Evolutionary conservation across 1,139 yeast genomes (phyloP), one percentile per base, ranked within the genome.

Genomic region (Kodamaea sp.): DNA sequence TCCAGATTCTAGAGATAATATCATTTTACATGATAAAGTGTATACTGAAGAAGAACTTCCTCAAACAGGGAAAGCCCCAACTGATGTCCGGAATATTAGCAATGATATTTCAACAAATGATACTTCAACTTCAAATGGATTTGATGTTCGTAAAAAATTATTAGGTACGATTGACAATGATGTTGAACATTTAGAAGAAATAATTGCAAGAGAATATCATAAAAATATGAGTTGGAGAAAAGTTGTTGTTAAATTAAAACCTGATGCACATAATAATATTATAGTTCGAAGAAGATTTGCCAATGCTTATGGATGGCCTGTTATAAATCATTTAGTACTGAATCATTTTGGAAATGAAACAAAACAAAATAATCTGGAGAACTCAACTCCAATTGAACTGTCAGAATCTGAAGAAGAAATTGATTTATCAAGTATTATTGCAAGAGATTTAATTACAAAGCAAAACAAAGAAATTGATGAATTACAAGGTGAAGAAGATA

Each of bases 301-400:
- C 8, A 92, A 92, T 65, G 95, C 97, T 0, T 89, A 84, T 62
- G 99, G 99, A 1, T 90, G 97, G 96, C 89, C 87, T 0, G 96
- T 89, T 0, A 73, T 92, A 27, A 86, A 84, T 38, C 97, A 92
- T 60, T 53, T 92, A 46, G 86, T 84, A 1, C 63, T 72, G 11
- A 73, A 78, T 40, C 94, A 85, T 60, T 86, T 86, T 56, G 67
- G 26, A 9, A 22, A 6, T 27, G 24, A 2, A 23, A 22, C 8
- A 29, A 23, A 8, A 8, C 15, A 8, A 20, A 25, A n/a, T 11
- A 23, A 5, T 6, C 26, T 7, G 5, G 24, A 9, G 10, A 23
- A 7, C 27, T 29, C 10, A 31, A 28, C n/a, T 20, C 10, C 20
- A 12, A 27, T 12, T 15, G 31, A 23, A 8, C 34, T 8, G 27